Base-by-base conservation (phyloP, 2,329 filamentous ascomycete genomes). In the Colletotrichum siamense region DNA sequence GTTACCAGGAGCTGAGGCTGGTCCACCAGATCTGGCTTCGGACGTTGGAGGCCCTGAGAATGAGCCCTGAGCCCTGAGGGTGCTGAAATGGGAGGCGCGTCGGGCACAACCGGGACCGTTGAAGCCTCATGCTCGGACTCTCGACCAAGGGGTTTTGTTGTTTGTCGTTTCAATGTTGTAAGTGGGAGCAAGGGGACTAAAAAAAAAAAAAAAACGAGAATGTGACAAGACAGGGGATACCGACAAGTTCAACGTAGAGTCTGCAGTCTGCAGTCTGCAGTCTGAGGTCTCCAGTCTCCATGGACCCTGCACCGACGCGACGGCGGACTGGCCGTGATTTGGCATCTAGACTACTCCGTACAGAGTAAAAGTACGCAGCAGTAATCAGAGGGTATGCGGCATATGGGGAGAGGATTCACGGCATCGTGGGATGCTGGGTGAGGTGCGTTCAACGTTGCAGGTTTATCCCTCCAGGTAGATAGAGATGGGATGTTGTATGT, bases 11-110 rank as follows among this genome's bases (percentile, higher is more conserved):
- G 49, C 16, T 65, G 69, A 69, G 28, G 64, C 70, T 30, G 73
- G 70, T 71, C 75, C 71, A 77, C 65, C 66, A 77, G 65, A 77
- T 74, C 67, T 67, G 71, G 61, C 30, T 34, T 69, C 52, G 69
- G 34, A 39, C 55, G n/a, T 59, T 22, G 59, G 13, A 28, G 36
- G 39, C 30, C 39, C 49, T 44, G 39, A 44, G 36, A 16, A 8
- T 70, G 62, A 67, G n/a, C 30, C 39, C 49, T 44, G 39, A 44
- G 36, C 36, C 36, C 36, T 70, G 62, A 67, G n/a, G 22, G 39
- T 59, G 67, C 28, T 75, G 72, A 49, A 49, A 59, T 66, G 15
- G 30, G 39, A 72, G 55, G 62, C n/a, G 32, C 30, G 36, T 74
- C 66, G 71, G 67, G 71, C 55, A 52, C 49, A 61, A 62, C 57